Percentiles rank a stretch among this genome's conserved stretches.
Evolutionary conservation across 2,329 filamentous ascomycete genomes (phyloP).

Genomic region (Pseudopithomyces maydicus): DNA sequence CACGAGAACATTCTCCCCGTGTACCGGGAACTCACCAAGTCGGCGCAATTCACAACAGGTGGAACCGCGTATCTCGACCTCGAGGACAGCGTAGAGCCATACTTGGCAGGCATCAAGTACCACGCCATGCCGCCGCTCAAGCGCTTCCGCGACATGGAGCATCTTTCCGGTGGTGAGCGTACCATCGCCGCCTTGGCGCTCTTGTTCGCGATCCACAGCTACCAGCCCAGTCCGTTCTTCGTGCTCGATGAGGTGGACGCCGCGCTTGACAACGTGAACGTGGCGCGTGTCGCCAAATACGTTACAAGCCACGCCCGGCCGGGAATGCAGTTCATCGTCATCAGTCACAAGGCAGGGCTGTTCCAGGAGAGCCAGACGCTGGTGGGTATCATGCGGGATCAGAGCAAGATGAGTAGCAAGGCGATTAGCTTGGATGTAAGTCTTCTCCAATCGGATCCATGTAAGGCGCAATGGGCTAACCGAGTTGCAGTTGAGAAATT

Average conservation of each 20-base stretch:
- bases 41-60: slow-evolving; percentile 88
- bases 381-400: slow-evolving; percentile 94
- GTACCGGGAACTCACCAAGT: slow-evolving; percentile 93
- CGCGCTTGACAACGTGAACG: slow-evolving; percentile 96
- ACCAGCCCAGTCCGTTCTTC: slow-evolving; percentile 95
- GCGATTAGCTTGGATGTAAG: slow-evolving; percentile 95
- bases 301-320: slow-evolving; percentile 92
- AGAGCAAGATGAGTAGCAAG: slow-evolving; percentile 89
- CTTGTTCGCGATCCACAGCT: slow-evolving; percentile 94
- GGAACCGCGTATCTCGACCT: slow-evolving; percentile 88
- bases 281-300: slow-evolving; percentile 94
- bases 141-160: slow-evolving; percentile 98
- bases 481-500: slow-evolving; percentile 28
- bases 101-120: slow-evolving; percentile 95
- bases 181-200: slow-evolving; percentile 98
- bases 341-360: slow-evolving; percentile 90
- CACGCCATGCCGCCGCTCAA: slow-evolving; percentile 98
- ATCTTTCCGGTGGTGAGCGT: slow-evolving; percentile 95
- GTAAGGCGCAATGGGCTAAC: slow-evolving; percentile 13
- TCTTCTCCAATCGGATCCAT: slow-evolving; percentile 7
- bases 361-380: slow-evolving; percentile 97
- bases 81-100: slow-evolving; percentile 95
- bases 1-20: slow-evolving; percentile 91
- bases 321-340: slow-evolving; percentile 99
- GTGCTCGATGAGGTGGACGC: slow-evolving; percentile 98